phyloP scores from a whole-genome alignment of 169 alveolate species.

The Cryptosporidium sp. region DNA sequence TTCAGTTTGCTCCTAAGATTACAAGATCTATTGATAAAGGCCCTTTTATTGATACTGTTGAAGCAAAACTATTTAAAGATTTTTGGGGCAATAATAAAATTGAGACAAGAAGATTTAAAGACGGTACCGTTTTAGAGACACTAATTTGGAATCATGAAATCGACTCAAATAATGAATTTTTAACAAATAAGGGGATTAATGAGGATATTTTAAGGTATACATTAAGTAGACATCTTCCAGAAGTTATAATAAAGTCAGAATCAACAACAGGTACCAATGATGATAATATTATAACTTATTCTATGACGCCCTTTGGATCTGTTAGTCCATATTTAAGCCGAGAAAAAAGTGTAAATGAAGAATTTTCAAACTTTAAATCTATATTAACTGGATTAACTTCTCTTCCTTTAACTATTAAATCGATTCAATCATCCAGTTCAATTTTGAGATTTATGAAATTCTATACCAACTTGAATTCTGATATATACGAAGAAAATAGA shows the following conservation, averaged over 20 bases:
- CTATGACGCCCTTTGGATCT: constrained; percentile 44
- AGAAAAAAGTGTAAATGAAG: constrained; percentile 28
- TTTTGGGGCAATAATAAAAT: constrained; percentile 56
- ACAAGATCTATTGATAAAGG: constrained; percentile 51
- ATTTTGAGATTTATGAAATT: constrained; percentile 46
- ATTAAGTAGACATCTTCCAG: constrained; percentile 35
- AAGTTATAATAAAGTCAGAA: background rate
- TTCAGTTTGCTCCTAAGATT: constrained; percentile 6
- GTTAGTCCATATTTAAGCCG: background rate
- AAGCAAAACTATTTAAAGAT: constrained; percentile 47
- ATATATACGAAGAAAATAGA: background rate
- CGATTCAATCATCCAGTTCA: constrained; percentile 22
- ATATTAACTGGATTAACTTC: constrained; percentile 33
- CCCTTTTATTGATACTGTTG: constrained; percentile 32
- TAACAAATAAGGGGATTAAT: constrained; percentile 7
- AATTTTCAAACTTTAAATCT: constrained; percentile 29
- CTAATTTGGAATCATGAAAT: constrained; percentile 37
- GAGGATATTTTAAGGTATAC: constrained; percentile 10
- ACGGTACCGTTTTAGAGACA: constrained; percentile 64
- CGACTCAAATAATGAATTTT: background rate
- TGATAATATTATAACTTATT: background rate
- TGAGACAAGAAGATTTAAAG: constrained; percentile 66
- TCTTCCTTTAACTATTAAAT: constrained; percentile 54
- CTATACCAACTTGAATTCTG: background rate
- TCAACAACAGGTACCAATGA: background rate